Evolutionary conservation across 345 rosid genomes (phyloP).

Genomic region (Murraya paniculata): DNA sequence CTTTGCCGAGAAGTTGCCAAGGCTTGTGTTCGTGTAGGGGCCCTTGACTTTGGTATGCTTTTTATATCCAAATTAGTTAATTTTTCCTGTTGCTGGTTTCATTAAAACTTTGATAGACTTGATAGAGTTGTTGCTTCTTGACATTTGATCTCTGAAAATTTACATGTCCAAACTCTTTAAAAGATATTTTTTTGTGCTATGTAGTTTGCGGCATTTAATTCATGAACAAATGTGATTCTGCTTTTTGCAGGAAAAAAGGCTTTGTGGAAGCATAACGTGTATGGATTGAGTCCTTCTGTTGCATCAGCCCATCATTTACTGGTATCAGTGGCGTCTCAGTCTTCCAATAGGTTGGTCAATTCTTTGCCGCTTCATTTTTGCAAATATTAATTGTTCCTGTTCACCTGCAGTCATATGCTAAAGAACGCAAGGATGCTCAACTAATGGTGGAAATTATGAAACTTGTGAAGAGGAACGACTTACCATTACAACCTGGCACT

Average conservation of each 20-base stretch:
- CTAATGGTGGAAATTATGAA: constrained; percentile 71
- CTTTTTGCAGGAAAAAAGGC: constrained; percentile 64
- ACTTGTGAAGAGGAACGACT: constrained; percentile 54
- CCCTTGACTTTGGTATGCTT: constrained; percentile 68
- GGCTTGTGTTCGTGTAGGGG: constrained; percentile 69
- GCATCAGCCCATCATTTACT: constrained; percentile 77
- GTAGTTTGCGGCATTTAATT: not conserved
- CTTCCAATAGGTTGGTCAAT: constrained; percentile 10
- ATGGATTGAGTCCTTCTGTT: constrained; percentile 68
- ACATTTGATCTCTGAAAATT: constrained; percentile 7
- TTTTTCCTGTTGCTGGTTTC: constrained; percentile 4
- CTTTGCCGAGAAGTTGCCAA: constrained; percentile 83
- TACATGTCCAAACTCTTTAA: not conserved
- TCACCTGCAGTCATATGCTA: constrained; percentile 60
- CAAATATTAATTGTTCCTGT: constrained; percentile 9
- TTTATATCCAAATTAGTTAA: not conserved
- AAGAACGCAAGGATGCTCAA: constrained; percentile 45
- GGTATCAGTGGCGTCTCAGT: constrained; percentile 37
- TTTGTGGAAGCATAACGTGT: constrained; percentile 75
- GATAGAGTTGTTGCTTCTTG: not conserved
- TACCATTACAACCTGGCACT: constrained; percentile 73
- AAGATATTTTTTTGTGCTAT: not conserved
- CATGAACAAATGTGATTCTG: not conserved
- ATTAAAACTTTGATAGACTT: not conserved
- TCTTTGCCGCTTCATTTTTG: constrained; percentile 5